Evolutionary conservation across 345 rosid genomes (phyloP).

Genomic region (Bretschneidera sinensis): DNA sequence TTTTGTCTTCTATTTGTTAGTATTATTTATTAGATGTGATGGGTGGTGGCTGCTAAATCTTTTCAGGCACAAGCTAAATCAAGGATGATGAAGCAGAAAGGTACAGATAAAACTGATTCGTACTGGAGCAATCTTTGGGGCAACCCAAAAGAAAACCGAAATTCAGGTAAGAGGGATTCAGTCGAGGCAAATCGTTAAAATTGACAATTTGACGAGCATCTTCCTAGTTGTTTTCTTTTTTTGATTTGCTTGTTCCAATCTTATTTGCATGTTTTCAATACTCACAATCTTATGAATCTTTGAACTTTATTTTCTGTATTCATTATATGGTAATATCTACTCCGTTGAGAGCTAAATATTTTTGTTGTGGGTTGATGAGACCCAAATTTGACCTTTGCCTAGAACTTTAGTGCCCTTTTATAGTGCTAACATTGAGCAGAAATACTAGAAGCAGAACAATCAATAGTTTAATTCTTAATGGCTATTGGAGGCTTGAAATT

Average conservation of each 20-base stretch:
- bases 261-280: background rate
- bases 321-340: background rate
- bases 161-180: conserved; percentile 43
- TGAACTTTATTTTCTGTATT: background rate
- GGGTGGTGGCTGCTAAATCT: background rate
- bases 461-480: too few relatives aligned
- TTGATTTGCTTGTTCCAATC: background rate
- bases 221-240: background rate
- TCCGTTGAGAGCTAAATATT: background rate
- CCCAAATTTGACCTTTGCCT: too few relatives aligned
- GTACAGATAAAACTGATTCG: conserved; percentile 40
- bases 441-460: too few relatives aligned
- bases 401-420: too few relatives aligned
- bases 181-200: background rate
- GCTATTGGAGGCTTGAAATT: too few relatives aligned
- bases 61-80: conserved; percentile 67
- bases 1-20: background rate
- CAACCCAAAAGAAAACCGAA: conserved; percentile 38
- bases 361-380: too few relatives aligned
- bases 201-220: background rate
- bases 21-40: too few relatives aligned
- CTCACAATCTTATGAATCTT: background rate
- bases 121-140: conserved; percentile 80
- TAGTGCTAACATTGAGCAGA: too few relatives aligned
- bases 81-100: conserved; percentile 65